Evolutionary conservation across 1,284 basidiomycete genomes (phyloP), one percentile per base, ranked within the genome.

Genomic region (Ceratobasidium sp.): DNA sequence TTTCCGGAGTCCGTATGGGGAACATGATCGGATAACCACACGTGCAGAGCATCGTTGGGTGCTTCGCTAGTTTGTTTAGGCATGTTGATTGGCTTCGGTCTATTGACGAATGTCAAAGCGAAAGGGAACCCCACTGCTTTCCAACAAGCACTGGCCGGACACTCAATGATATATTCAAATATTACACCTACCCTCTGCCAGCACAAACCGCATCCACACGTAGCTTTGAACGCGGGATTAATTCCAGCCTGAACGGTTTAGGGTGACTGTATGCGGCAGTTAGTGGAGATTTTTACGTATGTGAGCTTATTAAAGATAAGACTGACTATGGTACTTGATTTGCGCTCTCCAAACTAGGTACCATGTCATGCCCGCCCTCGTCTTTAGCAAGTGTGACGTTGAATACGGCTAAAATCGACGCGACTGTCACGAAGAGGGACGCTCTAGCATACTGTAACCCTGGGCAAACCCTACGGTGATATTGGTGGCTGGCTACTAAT

Each of bases 341-440:
- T 25, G 68, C 37, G 15, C 68, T 54, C 19, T 59, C 68, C 13
- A 54, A 29, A 8, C 37, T 43, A 2, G 68, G 68, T 0, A 37
- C 59, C 22, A 80, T 77, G 15, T 80, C 77, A 17, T 77, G 68
- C 0, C 80, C 81, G 19, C 76, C 51, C 19, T 34, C 62, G 37
- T 79, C 80, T 43, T 68, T 75, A 7, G 76, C 67, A 37, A 77
- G 68, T 13, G 25, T 32, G 29, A 82, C 79, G 49, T 80, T 75
- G 76, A 81, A 82, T 29, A 80, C 79, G 79, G 82, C 82, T 2
- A 78, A 32, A 22, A 78, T 49, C 4, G 74, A 70, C 3, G 54
- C 52, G 19, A 76, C 51, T 9, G 69, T 62, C 22, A 73, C 49
- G 40, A 64, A 78, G 6, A 78, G 40, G 2, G 77, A 76, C 1